Conservation (phyloP, 768 basidiomycete genomes). For the Chalciporus piperatus region DNA sequence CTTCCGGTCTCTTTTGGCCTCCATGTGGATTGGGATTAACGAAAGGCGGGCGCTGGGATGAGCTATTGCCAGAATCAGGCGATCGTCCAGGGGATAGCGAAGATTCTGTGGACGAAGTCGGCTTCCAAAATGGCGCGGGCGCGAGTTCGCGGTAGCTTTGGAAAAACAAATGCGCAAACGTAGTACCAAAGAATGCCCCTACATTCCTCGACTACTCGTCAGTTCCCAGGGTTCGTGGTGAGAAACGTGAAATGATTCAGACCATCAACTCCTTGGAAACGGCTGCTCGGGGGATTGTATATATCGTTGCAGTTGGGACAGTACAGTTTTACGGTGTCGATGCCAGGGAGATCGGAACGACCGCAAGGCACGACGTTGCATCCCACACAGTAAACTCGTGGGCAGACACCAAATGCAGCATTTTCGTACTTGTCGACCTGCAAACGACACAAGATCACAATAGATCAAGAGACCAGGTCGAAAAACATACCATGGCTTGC, state of each 20-base stretch:
- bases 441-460: constrained; percentile 14
- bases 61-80: constrained; percentile 49
- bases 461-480: constrained; percentile 10
- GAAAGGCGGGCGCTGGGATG: constrained; percentile 56
- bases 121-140: constrained; percentile 89
- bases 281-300: constrained; percentile 91
- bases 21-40: constrained; percentile 87
- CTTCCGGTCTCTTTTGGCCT: constrained; percentile 84
- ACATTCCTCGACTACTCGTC: constrained; percentile 17
- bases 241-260: constrained; percentile 15
- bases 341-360: constrained; percentile 90
- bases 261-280: constrained; percentile 97
- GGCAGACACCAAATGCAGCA: constrained; percentile 89
- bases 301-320: constrained; percentile 99
- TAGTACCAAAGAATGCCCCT: constrained; percentile 99
- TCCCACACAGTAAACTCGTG: constrained; percentile 89
- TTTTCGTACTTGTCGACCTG: constrained; percentile 96
- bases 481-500: constrained; percentile 78
- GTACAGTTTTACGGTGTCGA: constrained; percentile 96
- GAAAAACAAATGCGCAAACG: constrained; percentile 98
- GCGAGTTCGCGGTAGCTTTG: constrained; percentile 96
- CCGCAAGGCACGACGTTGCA: constrained; percentile 93
- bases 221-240: constrained; percentile 8
- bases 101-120: constrained; percentile 49
- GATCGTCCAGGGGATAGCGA: constrained; percentile 56